Evolutionary conservation across 768 basidiomycete species (phyloP).

Genomic region (Rhizopogon sp.): DNA sequence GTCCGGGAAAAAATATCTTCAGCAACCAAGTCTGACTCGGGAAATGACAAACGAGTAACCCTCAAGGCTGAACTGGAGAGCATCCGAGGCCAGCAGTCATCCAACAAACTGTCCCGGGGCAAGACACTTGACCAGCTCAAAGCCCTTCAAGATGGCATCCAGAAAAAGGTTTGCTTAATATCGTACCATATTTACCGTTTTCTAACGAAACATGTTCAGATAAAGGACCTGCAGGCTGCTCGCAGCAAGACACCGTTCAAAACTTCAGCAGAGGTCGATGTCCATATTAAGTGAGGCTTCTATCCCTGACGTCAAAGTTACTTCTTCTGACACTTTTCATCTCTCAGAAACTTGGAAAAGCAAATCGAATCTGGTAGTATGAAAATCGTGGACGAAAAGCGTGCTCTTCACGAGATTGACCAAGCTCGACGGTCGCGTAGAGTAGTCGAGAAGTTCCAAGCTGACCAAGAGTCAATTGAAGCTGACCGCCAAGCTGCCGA

Average conservation of each 20-base stretch:
- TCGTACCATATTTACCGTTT: not conserved
- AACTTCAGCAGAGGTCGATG: constrained; percentile 81
- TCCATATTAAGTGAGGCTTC: constrained; percentile 69
- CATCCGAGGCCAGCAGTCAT: constrained; percentile 75
- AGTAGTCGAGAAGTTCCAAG: constrained; percentile 76
- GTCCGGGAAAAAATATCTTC: constrained; percentile 74
- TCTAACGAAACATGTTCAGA: constrained; percentile 35
- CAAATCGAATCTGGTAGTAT: constrained; percentile 89
- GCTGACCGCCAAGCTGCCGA: constrained; percentile 70
- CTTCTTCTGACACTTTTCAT: constrained; percentile 6
- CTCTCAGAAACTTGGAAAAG: constrained; percentile 68
- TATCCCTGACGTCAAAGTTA: not conserved
- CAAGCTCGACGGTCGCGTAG: constrained; percentile 65
- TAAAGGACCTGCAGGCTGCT: constrained; percentile 81
- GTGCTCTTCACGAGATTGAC: constrained; percentile 87
- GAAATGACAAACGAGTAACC: constrained; percentile 64
- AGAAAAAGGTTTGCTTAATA: constrained; percentile 62
- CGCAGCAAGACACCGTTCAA: constrained; percentile 78
- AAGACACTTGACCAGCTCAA: constrained; percentile 81
- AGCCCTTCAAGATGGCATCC: constrained; percentile 66
- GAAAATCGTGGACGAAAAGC: constrained; percentile 94
- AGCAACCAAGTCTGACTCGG: constrained; percentile 53
- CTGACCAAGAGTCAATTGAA: constrained; percentile 77
- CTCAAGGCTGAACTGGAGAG: constrained; percentile 79
- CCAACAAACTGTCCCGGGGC: constrained; percentile 61